These are phyloP conservation scores for Jaltomata sinuosa DNA, from an alignment of 257 asterid species.

Conservation along the genomic window DNA sequence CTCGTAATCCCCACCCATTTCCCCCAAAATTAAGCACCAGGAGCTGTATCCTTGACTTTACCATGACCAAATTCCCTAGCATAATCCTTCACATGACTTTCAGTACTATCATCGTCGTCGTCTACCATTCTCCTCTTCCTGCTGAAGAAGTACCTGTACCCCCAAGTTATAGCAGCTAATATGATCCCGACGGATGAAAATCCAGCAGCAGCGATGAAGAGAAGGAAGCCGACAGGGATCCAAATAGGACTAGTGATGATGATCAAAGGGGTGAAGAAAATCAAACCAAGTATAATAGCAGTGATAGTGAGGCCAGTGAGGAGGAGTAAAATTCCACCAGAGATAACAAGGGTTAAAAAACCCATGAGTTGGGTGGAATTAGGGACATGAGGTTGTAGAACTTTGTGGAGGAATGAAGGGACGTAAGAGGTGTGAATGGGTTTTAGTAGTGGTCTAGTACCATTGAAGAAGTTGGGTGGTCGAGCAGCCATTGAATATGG, in stretches of 20 bases:
- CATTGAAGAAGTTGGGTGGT: not conserved
- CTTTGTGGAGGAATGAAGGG: constrained; percentile 33
- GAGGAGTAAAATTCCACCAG: constrained; percentile 73
- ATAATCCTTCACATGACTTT: constrained; percentile 73
- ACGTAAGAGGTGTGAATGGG: not conserved
- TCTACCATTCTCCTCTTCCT: constrained; percentile 27
- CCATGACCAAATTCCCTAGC: constrained; percentile 39
- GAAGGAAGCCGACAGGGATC: constrained; percentile 47
- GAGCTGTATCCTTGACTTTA: constrained; percentile 77
- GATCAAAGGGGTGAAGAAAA: constrained; percentile 57
- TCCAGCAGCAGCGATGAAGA: constrained; percentile 39
- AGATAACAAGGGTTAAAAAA: constrained; percentile 49
- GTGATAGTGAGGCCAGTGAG: constrained; percentile 76
- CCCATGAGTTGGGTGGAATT: constrained; percentile 63
- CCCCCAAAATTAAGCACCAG: constrained; percentile 43
- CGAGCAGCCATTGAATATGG: not conserved
- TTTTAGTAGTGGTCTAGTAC: not conserved
- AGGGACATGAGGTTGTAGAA: constrained; percentile 43
- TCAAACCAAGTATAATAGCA: constrained; percentile 39
- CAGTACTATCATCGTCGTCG: constrained; percentile 57
- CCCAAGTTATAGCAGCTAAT: not conserved
- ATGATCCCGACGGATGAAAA: constrained; percentile 31
- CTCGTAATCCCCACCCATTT: not conserved
- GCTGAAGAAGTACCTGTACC: constrained; percentile 43
- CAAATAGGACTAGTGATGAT: constrained; percentile 76